These are phyloP conservation scores for Crithidia acanthocephali DNA, from an alignment of 208 protist species.

Conservation along the genomic window DNA sequence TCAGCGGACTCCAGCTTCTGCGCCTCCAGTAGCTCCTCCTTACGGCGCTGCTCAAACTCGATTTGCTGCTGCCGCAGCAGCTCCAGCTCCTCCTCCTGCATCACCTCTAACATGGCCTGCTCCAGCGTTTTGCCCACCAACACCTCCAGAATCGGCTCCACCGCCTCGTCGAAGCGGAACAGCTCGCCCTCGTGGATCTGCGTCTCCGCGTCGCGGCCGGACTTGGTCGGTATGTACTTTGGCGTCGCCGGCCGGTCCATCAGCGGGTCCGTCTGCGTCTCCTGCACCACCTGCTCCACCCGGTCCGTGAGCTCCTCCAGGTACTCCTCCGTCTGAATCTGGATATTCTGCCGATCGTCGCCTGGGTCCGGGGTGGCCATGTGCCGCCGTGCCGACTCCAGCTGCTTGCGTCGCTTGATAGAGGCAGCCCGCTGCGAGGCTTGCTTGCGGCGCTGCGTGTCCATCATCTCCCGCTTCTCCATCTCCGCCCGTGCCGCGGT, in stretches of 20 bases:
- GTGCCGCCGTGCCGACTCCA: conserved; percentile 50
- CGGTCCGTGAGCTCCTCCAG: conserved; percentile 96
- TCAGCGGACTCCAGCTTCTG: conserved; percentile 96
- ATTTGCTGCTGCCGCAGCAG: conserved; percentile 94
- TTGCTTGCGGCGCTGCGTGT: conserved; percentile 64
- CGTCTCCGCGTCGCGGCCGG: conserved; percentile 94
- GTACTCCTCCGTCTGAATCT: conserved; percentile 97
- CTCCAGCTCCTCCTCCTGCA: conserved; percentile 98
- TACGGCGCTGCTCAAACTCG: conserved; percentile 95
- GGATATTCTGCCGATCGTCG: conserved; percentile 88
- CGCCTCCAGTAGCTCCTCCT: conserved; percentile 96
- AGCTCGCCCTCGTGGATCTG: conserved; percentile 97
- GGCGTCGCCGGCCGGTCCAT: conserved; percentile 95
- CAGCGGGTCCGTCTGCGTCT: conserved; percentile 97
- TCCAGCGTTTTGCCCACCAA: conserved; percentile 98
- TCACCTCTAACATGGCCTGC: conserved; percentile 97
- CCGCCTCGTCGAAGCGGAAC: conserved; percentile 98
- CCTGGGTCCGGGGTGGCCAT: conserved; percentile 90
- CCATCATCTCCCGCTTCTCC: conserved; percentile 68
- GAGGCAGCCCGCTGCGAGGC: conserved; percentile 59
- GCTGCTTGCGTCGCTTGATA: conserved; percentile 73
- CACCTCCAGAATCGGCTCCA: conserved; percentile 97
- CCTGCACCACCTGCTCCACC: conserved; percentile 78
- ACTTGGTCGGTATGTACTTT: conserved; percentile 94
- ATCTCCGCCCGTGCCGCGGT: conserved; percentile 68